phyloP scores from a whole-genome alignment of 495 filamentous ascomycete species.

The Letharia lupina region DNA sequence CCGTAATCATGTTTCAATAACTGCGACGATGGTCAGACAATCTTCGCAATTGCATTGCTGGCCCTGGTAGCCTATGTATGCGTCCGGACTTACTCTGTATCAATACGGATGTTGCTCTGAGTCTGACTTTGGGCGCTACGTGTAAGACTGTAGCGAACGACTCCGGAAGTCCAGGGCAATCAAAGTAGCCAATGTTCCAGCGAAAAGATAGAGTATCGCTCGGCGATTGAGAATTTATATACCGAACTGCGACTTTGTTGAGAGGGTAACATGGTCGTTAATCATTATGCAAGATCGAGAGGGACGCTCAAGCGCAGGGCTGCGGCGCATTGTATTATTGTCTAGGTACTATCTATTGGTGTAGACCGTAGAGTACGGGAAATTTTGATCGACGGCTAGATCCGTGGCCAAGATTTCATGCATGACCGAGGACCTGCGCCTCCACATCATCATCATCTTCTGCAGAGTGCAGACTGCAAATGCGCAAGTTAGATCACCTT shows the following conservation, averaged over 20 bases:
- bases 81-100: background rate
- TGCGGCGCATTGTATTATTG: background rate
- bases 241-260: background rate
- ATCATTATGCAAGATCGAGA: background rate
- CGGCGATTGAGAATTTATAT: background rate
- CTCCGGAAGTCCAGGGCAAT: background rate
- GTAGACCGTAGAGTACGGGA: too few species aligned
- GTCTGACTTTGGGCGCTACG: background rate
- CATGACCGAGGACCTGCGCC: background rate
- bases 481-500: too few species aligned
- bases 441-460: too few species aligned
- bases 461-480: too few species aligned
- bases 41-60: background rate
- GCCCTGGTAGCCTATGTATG: background rate
- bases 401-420: background rate
- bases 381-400: too few species aligned
- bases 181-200: background rate
- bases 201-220: background rate
- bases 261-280: background rate
- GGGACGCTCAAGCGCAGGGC: background rate
- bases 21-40: conserved; percentile 1
- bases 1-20: conserved; percentile 5
- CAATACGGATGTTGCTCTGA: background rate
- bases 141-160: background rate
- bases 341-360: too few species aligned